A percentile compares a stretch with the other conserved stretches of the same genome.
These are phyloP conservation scores for Yamadazyma kanchanaburiensis DNA, from an alignment of 1,139 yeast genomes.

Conservation along the genomic window DNA sequence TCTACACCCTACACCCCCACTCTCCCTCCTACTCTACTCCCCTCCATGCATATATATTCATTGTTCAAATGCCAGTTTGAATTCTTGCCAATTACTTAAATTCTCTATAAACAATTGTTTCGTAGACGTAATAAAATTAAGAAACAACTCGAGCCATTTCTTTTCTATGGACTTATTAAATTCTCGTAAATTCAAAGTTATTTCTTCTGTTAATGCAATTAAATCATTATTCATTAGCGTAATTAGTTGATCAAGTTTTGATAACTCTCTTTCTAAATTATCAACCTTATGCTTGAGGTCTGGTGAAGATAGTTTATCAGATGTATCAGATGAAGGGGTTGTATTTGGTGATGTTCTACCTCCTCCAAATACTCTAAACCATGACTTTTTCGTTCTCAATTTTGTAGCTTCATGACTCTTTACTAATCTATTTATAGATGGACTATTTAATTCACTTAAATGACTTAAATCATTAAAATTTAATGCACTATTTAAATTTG, in stretches of 20 bases:
- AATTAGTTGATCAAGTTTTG: conserved; percentile 41
- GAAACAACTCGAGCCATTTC: conserved; percentile 40
- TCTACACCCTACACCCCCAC: too few relatives aligned
- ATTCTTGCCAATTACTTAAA: conserved; percentile 36
- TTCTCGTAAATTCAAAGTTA: conserved; percentile 28
- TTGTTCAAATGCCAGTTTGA: conserved; percentile 17
- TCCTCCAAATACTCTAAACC: conserved; percentile 50
- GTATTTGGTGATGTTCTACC: conserved; percentile 9
- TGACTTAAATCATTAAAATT: conserved; percentile 18
- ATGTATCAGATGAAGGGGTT: conserved; percentile 2
- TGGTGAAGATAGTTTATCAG: conserved; percentile 3
- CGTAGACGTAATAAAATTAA: conserved; percentile 36
- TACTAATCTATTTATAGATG: conserved; percentile 38
- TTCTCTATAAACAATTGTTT: conserved; percentile 36
- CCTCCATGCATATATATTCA: too few relatives aligned
- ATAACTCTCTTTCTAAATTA: conserved; percentile 40
- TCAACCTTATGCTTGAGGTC: conserved; percentile 18
- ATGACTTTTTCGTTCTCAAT: conserved; percentile 27
- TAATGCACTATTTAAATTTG: conserved; percentile 20
- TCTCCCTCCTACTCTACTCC: too few relatives aligned
- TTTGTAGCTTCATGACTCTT: conserved; percentile 14
- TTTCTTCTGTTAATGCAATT: conserved; percentile 29
- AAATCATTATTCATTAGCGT: conserved; percentile 37
- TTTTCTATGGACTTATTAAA: conserved; percentile 34
- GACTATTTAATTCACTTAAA: conserved; percentile 37